Base-by-base conservation (phyloP, 768 basidiomycete genomes). In the Mycena alexandri region DNA sequence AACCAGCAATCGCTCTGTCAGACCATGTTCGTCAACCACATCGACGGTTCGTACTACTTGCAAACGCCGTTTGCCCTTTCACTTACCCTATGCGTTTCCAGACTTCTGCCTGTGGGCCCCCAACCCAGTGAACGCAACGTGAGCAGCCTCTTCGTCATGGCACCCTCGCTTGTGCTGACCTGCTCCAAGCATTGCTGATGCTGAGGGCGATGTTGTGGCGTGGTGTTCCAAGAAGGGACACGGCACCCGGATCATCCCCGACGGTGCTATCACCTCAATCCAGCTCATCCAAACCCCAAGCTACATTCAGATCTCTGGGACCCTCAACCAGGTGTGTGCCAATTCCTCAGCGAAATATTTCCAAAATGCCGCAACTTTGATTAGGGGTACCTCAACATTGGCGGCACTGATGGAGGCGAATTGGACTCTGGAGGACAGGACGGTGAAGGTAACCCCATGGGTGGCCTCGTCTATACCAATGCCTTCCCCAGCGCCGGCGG, bases 171-270 rank as follows among this genome's bases (percentile, higher is more conserved):
- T 50, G 17, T 33, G 52, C 52, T 24, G 46, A 50, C 56, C 22
- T 8, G 25, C 59, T 1, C 38, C 2, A 10, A 63, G 55, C 16
- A 89, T 92, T 63, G 86, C 83, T 29, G 84, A 90, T 61, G 83
- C 84, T 2, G 91, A 93, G 73, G 85, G 82, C 43, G 77, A 86
- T 63, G 87, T 85, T 71, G 89, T 93, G 13, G 85, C 90, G 2
- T 93, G 86, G 85, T 93, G 90, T 79, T 85, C 86, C n/a, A 85
- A 89, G 75, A 79, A 80, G 11, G 87, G 86, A 6, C 84, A 82
- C 58, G 92, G 91, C 11, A 85, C 89, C 1, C 89, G 92, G 59
- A 70, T 88, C 70, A 91, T 93, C 41, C 89, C 89, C 44, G 75
- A 63, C 0, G 88, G 87, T 33, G 83, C 89, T 33, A 78, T 93